A percentile compares a stretch with the other conserved stretches of the same genome.
Conservation (phyloP, 306 rosid species). For the Dalbergia oliveri region DNA sequence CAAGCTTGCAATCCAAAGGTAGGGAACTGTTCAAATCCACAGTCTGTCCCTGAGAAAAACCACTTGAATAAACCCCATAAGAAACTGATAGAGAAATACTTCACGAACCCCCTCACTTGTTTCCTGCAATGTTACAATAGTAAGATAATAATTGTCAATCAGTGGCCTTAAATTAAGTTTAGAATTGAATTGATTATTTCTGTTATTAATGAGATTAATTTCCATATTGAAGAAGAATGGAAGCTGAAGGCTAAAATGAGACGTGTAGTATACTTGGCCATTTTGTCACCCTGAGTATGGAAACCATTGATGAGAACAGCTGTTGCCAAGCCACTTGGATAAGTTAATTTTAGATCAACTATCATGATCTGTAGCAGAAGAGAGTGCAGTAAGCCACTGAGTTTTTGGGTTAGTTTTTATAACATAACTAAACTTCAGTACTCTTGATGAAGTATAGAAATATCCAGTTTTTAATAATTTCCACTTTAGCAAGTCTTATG, state of each 20-base stretch:
- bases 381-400: conserved; percentile 27
- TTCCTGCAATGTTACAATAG: conserved; percentile 60
- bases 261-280: conserved; percentile 71
- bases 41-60: conserved; percentile 83
- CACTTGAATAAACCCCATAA: conserved; percentile 93
- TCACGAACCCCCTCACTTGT: conserved; percentile 80
- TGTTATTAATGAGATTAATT: neutral
- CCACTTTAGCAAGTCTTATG: conserved; percentile 2
- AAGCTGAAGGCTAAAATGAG: neutral
- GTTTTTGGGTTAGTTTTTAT: neutral
- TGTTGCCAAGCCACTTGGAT: conserved; percentile 95
- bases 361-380: conserved; percentile 75
- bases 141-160: neutral
- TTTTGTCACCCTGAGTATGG: conserved; percentile 87
- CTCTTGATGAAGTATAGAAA: neutral
- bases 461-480: neutral
- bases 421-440: conserved; percentile 13
- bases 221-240: neutral
- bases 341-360: conserved; percentile 85
- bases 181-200: neutral
- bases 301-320: conserved; percentile 97
- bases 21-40: conserved; percentile 90
- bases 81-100: conserved; percentile 83
- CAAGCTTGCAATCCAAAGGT: conserved; percentile 94
- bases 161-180: neutral